Base-by-base conservation (phyloP, 108 stramenopile species). In the Epipyxis sp. region DNA sequence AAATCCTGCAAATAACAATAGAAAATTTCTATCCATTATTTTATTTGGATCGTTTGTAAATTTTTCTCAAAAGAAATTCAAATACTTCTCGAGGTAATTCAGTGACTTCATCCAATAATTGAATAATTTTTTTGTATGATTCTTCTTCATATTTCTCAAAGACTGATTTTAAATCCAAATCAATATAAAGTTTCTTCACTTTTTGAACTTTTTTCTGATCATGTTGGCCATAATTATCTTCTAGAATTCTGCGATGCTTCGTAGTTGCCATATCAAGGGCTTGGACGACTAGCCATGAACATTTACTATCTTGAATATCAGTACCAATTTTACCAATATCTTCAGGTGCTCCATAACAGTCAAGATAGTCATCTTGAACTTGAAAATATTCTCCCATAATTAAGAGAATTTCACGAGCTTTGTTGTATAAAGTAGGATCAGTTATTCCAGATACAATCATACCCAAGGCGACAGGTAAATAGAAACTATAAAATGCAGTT, bases 291-390 rank as follows among this genome's bases (percentile, higher is more conserved):
- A 97, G 85, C 99, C 99, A 99, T 29, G 91, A 92, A 85, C 99
- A 99, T 87, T 99, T 99, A 84, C 93, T 94, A 84, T 99, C 99
- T 83, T 96, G 91, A 86, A 99, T 99, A 77, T 99, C 99, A n/a
- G 99, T 98, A 39, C 99, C 99, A 69, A 98, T 84, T 87, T 99
- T 98, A 1, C 99, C 99, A 69, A 98, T 85, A 42, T 94, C 89
- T 78, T 94, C 89, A 0, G 96, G 97, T 61, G 74, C 78, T 3
- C 91, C 99, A 85, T 87, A 99, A 78, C 94, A 94, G 86, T 99
- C 99, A 57, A 99, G 89, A 80, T 91, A 94, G 86, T 99, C 99
- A 81, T 98, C 99, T 81, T 98, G 97, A 59, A 95, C 91, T 86
- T 99, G 99, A 81, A 99, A 99, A 91, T 98, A 98, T 76, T 92